Evolutionary conservation across 2,329 filamentous ascomycete genomes (phyloP), one percentile per base, ranked within the genome.

Genomic region (Verticillium zaregamsianum): DNA sequence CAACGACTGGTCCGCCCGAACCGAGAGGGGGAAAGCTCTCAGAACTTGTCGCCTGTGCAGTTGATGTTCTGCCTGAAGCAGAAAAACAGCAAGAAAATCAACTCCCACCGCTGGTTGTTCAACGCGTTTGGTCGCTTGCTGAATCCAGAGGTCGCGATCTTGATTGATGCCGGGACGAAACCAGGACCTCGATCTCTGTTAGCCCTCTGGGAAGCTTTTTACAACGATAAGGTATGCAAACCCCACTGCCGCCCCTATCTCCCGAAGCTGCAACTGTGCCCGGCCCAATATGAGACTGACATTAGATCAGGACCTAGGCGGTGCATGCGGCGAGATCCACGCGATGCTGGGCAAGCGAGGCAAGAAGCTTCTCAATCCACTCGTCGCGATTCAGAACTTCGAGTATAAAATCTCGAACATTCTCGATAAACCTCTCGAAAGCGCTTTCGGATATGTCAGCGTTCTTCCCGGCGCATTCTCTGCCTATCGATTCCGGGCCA

Each of bases 391-490:
- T 7, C 92, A 96, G 76, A 96, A 96, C 73, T 96, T 96, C 74
- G 92, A 96, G 82, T 96, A 96, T 82, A 96, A 96, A 83, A 96
- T 96, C 80, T 91, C 88, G 79, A 96, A 96, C 76, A 95, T 96
- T 74, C 84, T 96, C 65, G 92, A 96, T 75, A 96, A 96, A 78
- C 92, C 92, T 1, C 81, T 96, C 61, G 92, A 96, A 76, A 92
- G 89, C 72, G 92, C 92, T 17, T 96, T 96, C 69, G 92, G 92
- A 68, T 96, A 96, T 74, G 92, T 96, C 67, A 91, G 88, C 78
- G 92, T 96, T 77, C 85, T 96, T 80, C 92, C 92, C 25, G 92
- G 92, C 86, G 92, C 92, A 68, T 96, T 96, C 83, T 96, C 92
- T 2, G 92, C 92, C 54, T 96, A 96, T 77, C 84, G 92, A 65